Percentiles rank a stretch among this genome's conserved stretches.
Evolutionary conservation across 305 asterid species (phyloP).

Genomic region (Fraxinus albicans): DNA sequence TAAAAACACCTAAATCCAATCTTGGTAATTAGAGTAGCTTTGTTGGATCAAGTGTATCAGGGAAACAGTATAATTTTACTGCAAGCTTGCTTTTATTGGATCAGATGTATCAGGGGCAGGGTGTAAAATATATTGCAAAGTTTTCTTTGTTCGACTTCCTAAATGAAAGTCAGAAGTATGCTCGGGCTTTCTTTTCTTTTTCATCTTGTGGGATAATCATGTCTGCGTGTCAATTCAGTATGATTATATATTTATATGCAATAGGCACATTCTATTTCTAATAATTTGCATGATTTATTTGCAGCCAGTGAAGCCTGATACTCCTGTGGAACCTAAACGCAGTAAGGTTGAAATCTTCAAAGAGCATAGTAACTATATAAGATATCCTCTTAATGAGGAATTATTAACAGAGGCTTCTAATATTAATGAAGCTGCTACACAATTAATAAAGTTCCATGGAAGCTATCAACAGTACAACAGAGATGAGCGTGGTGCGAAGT

Average conservation of each 20-base stretch:
- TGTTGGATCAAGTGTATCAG: background rate
- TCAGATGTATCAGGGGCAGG: background rate
- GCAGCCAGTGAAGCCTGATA: constrained; percentile 78
- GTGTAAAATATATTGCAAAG: background rate
- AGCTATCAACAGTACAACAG: constrained; percentile 92
- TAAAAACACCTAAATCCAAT: background rate
- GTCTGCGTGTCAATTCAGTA: background rate
- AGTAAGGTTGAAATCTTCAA: constrained; percentile 88
- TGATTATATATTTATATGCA: background rate
- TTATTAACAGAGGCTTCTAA: constrained; percentile 70
- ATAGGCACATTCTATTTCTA: background rate
- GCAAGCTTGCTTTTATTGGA: background rate
- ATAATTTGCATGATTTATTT: constrained; percentile 12
- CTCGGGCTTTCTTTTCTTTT: background rate
- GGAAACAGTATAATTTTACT: background rate
- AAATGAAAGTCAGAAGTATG: background rate
- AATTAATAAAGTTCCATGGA: constrained; percentile 94
- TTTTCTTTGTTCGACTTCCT: background rate
- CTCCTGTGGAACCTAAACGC: constrained; percentile 65
- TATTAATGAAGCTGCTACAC: constrained; percentile 86
- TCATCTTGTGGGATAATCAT: background rate
- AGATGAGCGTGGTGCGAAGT: constrained; percentile 81
- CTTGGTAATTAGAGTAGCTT: background rate
- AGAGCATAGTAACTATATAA: constrained; percentile 82
- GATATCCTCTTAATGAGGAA: constrained; percentile 94